These are phyloP conservation scores for Phytophthora capsici DNA, from an alignment of 352 stramenopile genomes.

Conservation along the genomic window DNA sequence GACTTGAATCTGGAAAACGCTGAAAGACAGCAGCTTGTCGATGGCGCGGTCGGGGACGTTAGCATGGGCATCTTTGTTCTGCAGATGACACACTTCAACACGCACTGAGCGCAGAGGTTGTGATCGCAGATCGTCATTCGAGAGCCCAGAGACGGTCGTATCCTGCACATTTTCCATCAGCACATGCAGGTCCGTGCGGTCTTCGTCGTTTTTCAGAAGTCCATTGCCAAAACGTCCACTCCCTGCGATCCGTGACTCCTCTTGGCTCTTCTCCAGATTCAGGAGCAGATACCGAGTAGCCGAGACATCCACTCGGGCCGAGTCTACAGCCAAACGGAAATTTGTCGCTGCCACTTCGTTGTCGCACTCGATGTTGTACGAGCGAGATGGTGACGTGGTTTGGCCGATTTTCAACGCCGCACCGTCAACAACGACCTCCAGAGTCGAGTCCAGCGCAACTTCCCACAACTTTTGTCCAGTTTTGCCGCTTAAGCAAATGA, in stretches of 20 bases:
- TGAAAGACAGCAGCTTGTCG: conserved; percentile 82
- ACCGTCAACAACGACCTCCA: conserved; percentile 56
- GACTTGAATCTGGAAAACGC: conserved; percentile 84
- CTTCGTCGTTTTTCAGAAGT: conserved; percentile 55
- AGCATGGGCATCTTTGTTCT: conserved; percentile 88
- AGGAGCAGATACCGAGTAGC: conserved; percentile 81
- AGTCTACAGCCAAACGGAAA: conserved; percentile 83
- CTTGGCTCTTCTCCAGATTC: conserved; percentile 85
- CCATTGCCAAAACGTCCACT: conserved; percentile 19
- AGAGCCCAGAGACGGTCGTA: conserved; percentile 78
- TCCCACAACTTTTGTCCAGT: conserved; percentile 86
- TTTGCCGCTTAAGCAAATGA: conserved; percentile 75
- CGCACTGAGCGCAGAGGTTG: conserved; percentile 82
- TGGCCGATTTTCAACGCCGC: conserved; percentile 63
- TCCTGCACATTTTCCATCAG: conserved; percentile 87
- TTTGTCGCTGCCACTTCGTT: conserved; percentile 63
- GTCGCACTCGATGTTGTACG: conserved; percentile 82
- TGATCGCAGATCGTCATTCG: conserved; percentile 67
- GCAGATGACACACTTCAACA: conserved; percentile 84
- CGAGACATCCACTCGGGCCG: conserved; percentile 71
- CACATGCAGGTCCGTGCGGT: conserved; percentile 75
- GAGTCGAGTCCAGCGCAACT: conserved; percentile 79
- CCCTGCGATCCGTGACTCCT: conserved; percentile 54
- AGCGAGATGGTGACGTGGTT: conserved; percentile 42
- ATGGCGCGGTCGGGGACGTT: conserved; percentile 75